These are phyloP conservation scores for Diaporthe humulicola DNA, from an alignment of 2,329 filamentous ascomycete species.

Conservation along the genomic window DNA sequence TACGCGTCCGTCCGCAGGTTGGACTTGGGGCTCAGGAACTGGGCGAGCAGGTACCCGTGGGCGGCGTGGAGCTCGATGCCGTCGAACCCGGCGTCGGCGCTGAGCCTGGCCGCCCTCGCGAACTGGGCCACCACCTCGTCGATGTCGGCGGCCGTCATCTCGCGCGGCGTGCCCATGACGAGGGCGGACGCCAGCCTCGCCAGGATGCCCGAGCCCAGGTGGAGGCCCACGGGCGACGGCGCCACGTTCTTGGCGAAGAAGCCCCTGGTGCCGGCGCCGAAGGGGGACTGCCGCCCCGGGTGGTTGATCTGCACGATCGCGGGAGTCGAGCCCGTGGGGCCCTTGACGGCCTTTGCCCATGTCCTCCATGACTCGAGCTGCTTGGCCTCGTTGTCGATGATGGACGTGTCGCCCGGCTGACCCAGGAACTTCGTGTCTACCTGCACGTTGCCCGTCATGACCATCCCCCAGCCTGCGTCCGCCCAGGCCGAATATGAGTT, in stretches of 20 bases:
- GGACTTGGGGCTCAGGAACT: slow-evolving; percentile 65
- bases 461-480: slow-evolving; percentile 64
- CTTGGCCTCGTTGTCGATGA: slow-evolving; percentile 47
- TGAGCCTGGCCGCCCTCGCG: slow-evolving; percentile 63
- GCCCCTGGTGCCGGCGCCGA: slow-evolving; percentile 50
- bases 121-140: slow-evolving; percentile 65
- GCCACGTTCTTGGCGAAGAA: slow-evolving; percentile 64
- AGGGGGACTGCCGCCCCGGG: slow-evolving; percentile 67
- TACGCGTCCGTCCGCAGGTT: slow-evolving; percentile 69
- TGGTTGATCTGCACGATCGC: slow-evolving; percentile 74
- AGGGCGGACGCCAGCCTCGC: slow-evolving; percentile 50
- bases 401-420: slow-evolving; percentile 49
- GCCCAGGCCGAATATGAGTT: slow-evolving; percentile 67
- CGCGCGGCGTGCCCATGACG: slow-evolving; percentile 66
- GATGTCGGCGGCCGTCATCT: slow-evolving; percentile 68
- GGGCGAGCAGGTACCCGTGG: slow-evolving; percentile 70
- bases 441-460: slow-evolving; percentile 65
- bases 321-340: slow-evolving; percentile 57
- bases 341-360: slow-evolving; percentile 63
- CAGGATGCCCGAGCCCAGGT: slow-evolving; percentile 55
- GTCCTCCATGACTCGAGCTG: slow-evolving; percentile 53
- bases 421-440: slow-evolving; percentile 56
- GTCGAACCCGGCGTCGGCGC: slow-evolving; percentile 59
- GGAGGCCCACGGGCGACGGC: slow-evolving; percentile 56
- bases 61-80: slow-evolving; percentile 62